These are phyloP conservation scores for Claviceps maximensis DNA, from an alignment of 2,329 filamentous ascomycete genomes.

Conservation along the genomic window DNA sequence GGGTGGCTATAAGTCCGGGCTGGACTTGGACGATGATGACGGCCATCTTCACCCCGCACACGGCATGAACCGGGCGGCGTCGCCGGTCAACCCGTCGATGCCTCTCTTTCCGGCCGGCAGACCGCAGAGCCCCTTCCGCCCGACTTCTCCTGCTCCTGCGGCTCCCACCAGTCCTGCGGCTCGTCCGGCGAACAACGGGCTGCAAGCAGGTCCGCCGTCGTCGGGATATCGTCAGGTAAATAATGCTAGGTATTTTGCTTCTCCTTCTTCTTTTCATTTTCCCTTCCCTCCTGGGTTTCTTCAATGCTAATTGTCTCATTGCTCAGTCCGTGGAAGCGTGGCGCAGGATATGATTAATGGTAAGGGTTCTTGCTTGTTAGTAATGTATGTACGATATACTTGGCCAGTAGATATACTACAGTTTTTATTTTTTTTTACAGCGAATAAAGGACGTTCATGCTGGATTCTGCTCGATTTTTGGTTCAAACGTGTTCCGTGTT, in stretches of 20 bases:
- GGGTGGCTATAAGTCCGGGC: slow-evolving; percentile 20
- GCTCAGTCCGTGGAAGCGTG: slow-evolving; percentile 30
- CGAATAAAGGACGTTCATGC: not conserved
- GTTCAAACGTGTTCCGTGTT: not conserved
- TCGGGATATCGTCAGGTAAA: slow-evolving; percentile 24
- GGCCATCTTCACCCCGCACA: slow-evolving; percentile 26
- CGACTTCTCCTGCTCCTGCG: slow-evolving; percentile 4
- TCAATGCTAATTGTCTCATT: not conserved
- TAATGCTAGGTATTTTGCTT: slow-evolving; percentile 22
- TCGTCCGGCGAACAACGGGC: too few relatives aligned
- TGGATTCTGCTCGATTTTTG: not conserved
- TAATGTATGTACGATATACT: not conserved
- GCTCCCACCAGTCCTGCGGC: too few relatives aligned
- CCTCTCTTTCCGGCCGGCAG: slow-evolving; percentile 29
- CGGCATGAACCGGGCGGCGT: slow-evolving; percentile 10
- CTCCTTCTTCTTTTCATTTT: too few relatives aligned
- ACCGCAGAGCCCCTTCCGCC: slow-evolving; percentile 23
- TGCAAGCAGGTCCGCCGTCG: not conserved
- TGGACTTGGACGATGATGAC: slow-evolving; percentile 30
- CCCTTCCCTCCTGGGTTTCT: not conserved
- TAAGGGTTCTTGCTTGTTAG: not conserved
- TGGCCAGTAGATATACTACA: not conserved
- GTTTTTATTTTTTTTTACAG: not conserved
- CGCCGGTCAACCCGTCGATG: slow-evolving; percentile 29
- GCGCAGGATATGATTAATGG: slow-evolving; percentile 28